phyloP scores from a whole-genome alignment of 1,284 basidiomycete species.

The Moesziomyces parantarcticus region DNA sequence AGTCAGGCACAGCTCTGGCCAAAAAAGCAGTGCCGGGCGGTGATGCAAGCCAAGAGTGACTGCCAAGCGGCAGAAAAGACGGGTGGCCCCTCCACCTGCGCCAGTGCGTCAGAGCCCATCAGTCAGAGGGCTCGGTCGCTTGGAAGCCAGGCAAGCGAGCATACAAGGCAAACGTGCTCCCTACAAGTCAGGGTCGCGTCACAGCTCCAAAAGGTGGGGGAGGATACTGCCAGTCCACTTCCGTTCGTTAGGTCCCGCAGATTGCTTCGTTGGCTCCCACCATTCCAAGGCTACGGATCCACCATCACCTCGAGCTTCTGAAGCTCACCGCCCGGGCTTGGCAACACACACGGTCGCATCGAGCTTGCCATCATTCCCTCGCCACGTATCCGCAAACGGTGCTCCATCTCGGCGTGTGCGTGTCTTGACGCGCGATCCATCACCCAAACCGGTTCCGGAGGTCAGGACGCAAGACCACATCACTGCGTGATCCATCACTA shows the following conservation, averaged over 20 bases:
- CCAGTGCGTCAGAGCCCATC: not conserved
- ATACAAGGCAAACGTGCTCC: not conserved
- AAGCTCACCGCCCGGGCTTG: not conserved
- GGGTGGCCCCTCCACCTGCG: constrained; percentile 3
- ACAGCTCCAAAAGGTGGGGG: not conserved
- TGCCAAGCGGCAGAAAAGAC: not conserved
- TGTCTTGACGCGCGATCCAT: too few relatives aligned
- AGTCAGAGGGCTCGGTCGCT: not conserved
- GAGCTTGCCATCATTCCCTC: not conserved
- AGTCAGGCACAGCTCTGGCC: not conserved
- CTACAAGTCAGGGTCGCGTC: not conserved
- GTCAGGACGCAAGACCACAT: too few relatives aligned
- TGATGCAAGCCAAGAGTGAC: not conserved
- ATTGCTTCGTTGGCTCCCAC: not conserved
- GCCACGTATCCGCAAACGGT: not conserved
- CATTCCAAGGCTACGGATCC: not conserved
- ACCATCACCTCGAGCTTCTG: not conserved
- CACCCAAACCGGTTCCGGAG: too few relatives aligned
- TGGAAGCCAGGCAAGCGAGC: not conserved
- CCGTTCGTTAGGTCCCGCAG: not conserved
- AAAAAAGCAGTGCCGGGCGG: not conserved
- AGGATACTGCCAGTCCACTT: not conserved
- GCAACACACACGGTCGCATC: not conserved
- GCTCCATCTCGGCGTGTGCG: not conserved
- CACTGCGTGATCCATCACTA: not conserved